Base-by-base conservation (phyloP, 139 green algal species). In the Klebsormidium nitens region DNA sequence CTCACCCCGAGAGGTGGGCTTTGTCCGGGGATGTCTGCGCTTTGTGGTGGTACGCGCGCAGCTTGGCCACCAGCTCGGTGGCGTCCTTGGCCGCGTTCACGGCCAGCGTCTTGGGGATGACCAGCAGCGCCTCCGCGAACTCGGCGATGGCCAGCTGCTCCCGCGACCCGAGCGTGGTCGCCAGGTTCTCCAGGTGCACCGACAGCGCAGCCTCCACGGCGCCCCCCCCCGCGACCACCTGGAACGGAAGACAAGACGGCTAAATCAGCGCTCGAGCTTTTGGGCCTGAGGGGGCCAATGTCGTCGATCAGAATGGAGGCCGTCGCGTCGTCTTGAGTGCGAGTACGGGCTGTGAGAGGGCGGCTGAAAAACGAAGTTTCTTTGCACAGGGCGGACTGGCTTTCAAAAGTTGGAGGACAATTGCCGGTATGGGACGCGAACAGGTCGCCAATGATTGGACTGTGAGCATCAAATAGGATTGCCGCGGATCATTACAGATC, bases 61-160 rank as follows among this genome's bases (percentile, higher is more conserved):
- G 87, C 71, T 92, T 91, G 17, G 93, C 92, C 19, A 97, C 90
- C 56, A 97, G 83, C 63, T 97, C 91, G 6, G 91, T 97, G 1
- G 89, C 90, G 74, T 96, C 90, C 81, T 96, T 96, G 55, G 91
- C 92, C 5, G 91, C 91, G 72, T 98, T 98, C 39, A 98, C 93
- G 0, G 90, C 86, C 26, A 97, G 81, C 26, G 86, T 90, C 78
- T 98, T 97, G 39, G 28, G 17, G n/a, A 47, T 36, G 34, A 69
- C 29, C 57, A 96, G 83, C 63, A 96, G 74, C 5, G 90, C 89
- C 42, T 96, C 88, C 4, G 90, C 90, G 77, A 95, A 95, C 67
- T 96, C 90, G 11, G 87, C 87, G 65, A 99, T 97, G 28, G 95
- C 94, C 39, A 99, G 87, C 89, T 99, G 95, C 84, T 99, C 95